Base-by-base conservation (phyloP, 2,329 filamentous ascomycete species). In the Hansfordia pulvinata region DNA sequence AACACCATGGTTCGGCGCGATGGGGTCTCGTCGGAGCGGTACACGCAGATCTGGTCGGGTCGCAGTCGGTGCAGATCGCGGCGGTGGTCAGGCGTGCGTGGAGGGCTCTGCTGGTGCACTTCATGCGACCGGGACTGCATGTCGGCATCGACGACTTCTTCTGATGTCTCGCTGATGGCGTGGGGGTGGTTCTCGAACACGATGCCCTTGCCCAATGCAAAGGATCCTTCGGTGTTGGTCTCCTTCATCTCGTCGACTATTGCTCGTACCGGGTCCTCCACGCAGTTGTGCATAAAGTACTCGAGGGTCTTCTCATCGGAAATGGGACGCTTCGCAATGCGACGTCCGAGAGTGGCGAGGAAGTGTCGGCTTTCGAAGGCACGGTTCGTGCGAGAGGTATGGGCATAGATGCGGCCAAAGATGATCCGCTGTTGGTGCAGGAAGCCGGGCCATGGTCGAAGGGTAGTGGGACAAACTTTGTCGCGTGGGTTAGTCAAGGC, bases 1-100 rank as follows among this genome's bases (percentile, higher is more conserved):
- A 45, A 51, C 4, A 42, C 27, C 30, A 51, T 47, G 6, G 24
- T 34, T n/a, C 30, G 39, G 7, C 10, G 19, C 2, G 19, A 15
- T 3, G 3, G 10, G 18, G 12, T 30, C 10, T 40, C 20, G 17
- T 37, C 28, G 6, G 33, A 36, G 28, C 27, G 27, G 20, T 40
- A 41, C 11, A 45, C 36, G 26, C 38, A 54, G 22, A 52, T 50
- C 30, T 55, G 40, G 30, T 53, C 46, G 7, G 44, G 40, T n/a
- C 42, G 42, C 2, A 49, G 29, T 39, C 33, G n/a, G 34, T 33
- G 10, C 7, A 34, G 30, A 27, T 44, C 26, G 18, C 19, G 33
- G 24, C 27, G 10, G 8, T 35, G 29, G 17, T 31, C 32, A 2
- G 37, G 37, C 18, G 41, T 46, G n/a, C n/a, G 25, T 10, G 24